Evolutionary conservation across 139 green algal genomes (phyloP).

Genomic region (Desmodesmus armatus): DNA sequence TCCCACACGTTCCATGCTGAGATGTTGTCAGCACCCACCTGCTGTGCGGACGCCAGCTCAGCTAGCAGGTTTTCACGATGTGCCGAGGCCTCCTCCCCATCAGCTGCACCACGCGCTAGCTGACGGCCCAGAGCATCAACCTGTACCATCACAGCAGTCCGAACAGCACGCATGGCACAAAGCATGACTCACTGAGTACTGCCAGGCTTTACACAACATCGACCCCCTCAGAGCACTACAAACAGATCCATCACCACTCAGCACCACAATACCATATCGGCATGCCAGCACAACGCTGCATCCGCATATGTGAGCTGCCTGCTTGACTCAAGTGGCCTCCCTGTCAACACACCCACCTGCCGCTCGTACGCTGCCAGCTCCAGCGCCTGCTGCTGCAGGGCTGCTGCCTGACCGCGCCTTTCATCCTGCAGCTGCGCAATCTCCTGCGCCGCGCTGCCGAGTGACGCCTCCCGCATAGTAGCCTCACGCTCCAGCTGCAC

Average conservation of each 20-base stretch:
- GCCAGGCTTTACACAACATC: too few relatives aligned
- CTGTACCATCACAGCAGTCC: conserved; percentile 5
- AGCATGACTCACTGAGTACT: too few relatives aligned
- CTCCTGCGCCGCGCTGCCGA: conserved; percentile 57
- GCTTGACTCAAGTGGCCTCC: too few relatives aligned
- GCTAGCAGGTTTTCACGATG: conserved; percentile 71
- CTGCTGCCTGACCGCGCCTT: conserved; percentile 34
- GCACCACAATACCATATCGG: too few relatives aligned
- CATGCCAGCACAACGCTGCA: too few relatives aligned
- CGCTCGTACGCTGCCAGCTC: conserved; percentile 73
- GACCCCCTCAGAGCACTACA: neutral
- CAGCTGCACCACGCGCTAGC: conserved; percentile 58
- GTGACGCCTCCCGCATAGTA: conserved; percentile 57
- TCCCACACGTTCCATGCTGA: too few relatives aligned
- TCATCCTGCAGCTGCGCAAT: conserved; percentile 65
- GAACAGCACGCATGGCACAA: neutral
- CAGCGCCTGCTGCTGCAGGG: conserved; percentile 43
- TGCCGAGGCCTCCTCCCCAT: conserved; percentile 58
- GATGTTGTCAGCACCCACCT: conserved; percentile 59
- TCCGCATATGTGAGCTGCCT: too few relatives aligned
- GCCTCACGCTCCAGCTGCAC: conserved; percentile 72
- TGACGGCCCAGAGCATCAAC: conserved; percentile 68
- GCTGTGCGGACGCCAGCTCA: conserved; percentile 72
- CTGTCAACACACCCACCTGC: conserved; percentile 63
- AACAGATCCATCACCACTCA: neutral